These are phyloP conservation scores for Paraphaeosphaeria minitans DNA, from an alignment of 2,329 filamentous ascomycete species.

Conservation along the genomic window DNA sequence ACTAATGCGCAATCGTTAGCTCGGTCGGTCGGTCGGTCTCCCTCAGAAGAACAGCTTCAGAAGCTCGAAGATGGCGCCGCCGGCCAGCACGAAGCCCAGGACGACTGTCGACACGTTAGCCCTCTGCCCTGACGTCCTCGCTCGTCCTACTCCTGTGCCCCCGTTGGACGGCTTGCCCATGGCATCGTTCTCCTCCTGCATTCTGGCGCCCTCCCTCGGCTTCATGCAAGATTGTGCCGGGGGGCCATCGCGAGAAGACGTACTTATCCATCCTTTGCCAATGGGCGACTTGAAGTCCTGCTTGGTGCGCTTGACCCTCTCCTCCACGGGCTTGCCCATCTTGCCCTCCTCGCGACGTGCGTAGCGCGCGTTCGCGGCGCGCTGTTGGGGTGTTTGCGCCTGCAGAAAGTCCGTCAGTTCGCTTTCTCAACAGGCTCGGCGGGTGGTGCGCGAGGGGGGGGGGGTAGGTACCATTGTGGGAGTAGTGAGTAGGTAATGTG, in stretches of 20 bases:
- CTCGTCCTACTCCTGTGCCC: neutral
- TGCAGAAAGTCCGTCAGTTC: constrained; percentile 38
- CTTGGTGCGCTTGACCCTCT: constrained; percentile 55
- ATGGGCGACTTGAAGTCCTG: constrained; percentile 60
- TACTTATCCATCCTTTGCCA: constrained; percentile 64
- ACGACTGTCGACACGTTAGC: constrained; percentile 51
- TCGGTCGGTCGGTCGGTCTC: too few species aligned
- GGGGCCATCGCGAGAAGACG: constrained; percentile 34
- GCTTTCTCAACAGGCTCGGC: neutral
- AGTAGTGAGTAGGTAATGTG: neutral
- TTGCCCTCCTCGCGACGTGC: constrained; percentile 72
- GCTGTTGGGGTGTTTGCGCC: constrained; percentile 85
- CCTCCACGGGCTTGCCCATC: constrained; percentile 67
- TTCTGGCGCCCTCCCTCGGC: neutral
- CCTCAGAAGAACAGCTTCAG: constrained; percentile 54
- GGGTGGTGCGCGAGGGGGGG: neutral
- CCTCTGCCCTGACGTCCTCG: neutral
- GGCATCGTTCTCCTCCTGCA: neutral
- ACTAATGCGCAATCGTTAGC: neutral
- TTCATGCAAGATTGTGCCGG: neutral
- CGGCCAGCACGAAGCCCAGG: constrained; percentile 67
- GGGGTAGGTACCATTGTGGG: neutral
- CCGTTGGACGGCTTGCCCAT: neutral
- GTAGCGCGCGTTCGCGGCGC: constrained; percentile 80
- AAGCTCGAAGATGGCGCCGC: constrained; percentile 64